Evolutionary conservation across 176 grass and related monocot genomes (phyloP).

Genomic region (Zea mays): Zm-B73-REFERENCE-NAM-5.0 NC_050100.1:41713001-41713500

Average conservation of each 20-base stretch:
- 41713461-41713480: conserved; percentile 65
- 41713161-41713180: conserved; percentile 76
- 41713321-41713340: conserved; percentile 80
- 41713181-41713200: conserved; percentile 72
- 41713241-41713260: conserved; percentile 87
- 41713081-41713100: neutral
- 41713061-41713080: conserved; percentile 9
- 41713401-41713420: conserved; percentile 78
- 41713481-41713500: conserved; percentile 87
- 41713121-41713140: conserved; percentile 79
- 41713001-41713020: conserved; percentile 33
- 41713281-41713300: conserved; percentile 78
- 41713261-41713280: conserved; percentile 87
- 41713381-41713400: conserved; percentile 90
- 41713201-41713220: conserved; percentile 86
- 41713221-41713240: conserved; percentile 94
- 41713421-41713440: conserved; percentile 91
- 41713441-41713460: conserved; percentile 80
- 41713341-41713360: conserved; percentile 82
- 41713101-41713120: conserved; percentile 65
- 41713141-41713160: conserved; percentile 83
- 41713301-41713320: conserved; percentile 88
- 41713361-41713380: conserved; percentile 74
- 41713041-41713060: conserved; percentile 28
- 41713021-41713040: conserved; percentile 34